Percentiles rank a stretch among this genome's conserved stretches.
Conservation (phyloP, 495 filamentous ascomycete genomes). For the Neurospora tetrasperma region DNA sequence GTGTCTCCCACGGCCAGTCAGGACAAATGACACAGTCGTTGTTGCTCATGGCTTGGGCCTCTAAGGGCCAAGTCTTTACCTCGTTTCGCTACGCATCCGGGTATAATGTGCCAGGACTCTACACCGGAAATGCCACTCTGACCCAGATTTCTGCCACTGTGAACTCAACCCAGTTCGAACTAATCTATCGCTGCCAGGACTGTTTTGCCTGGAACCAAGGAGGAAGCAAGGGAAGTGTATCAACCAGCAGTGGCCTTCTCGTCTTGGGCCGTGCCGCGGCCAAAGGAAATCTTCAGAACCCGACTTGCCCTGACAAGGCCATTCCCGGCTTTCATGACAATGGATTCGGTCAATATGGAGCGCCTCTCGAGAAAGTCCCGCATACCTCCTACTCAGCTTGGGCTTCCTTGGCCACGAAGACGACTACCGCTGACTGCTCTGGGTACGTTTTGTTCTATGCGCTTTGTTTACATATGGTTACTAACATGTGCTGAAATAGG, state of each 20-base stretch:
- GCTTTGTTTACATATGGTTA: not conserved
- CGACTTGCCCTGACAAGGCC: conserved; percentile 22
- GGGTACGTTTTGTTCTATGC: conserved; percentile 10
- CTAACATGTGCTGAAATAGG: not conserved
- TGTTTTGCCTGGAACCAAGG: conserved; percentile 46
- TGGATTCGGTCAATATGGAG: conserved; percentile 34
- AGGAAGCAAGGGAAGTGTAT: conserved; percentile 12
- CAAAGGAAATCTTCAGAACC: conserved; percentile 13
- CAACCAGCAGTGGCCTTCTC: conserved; percentile 15
- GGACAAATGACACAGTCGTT: conserved; percentile 50
- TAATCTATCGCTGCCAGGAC: conserved; percentile 53
- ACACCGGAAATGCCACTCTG: conserved; percentile 47
- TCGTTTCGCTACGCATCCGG: conserved; percentile 47
- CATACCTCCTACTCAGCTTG: conserved; percentile 40
- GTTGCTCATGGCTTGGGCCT: conserved; percentile 47
- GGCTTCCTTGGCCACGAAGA: conserved; percentile 32
- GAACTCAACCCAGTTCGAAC: conserved; percentile 42
- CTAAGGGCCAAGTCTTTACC: conserved; percentile 40
- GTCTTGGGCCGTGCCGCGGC: conserved; percentile 21
- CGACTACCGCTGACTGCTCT: conserved; percentile 29
- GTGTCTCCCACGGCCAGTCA: conserved; percentile 38
- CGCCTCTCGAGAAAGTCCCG: conserved; percentile 30
- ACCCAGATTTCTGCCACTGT: conserved; percentile 48
- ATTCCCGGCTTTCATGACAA: conserved; percentile 27
- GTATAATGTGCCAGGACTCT: conserved; percentile 47